These are phyloP conservation scores for Fraxinus ornus DNA, from an alignment of 305 asterid species.

Conservation along the genomic window DNA sequence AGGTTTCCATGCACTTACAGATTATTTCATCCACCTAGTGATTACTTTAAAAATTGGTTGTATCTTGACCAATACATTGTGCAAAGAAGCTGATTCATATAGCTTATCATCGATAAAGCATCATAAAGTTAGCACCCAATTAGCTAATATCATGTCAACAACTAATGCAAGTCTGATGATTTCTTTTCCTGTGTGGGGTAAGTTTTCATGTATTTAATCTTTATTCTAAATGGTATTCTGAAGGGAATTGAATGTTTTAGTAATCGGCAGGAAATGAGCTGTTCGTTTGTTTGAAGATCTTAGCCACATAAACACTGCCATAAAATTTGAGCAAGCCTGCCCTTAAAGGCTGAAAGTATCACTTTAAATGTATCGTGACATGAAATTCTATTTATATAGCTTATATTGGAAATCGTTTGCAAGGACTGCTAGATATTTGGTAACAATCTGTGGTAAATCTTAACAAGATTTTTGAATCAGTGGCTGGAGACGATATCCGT, in stretches of 20 bases:
- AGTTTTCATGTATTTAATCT: slow-evolving; percentile 15
- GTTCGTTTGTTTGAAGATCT: background rate
- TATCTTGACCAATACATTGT: background rate
- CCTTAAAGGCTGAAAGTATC: slow-evolving; percentile 1
- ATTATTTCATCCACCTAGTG: background rate
- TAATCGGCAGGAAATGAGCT: background rate
- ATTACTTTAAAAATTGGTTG: background rate
- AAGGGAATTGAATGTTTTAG: background rate
- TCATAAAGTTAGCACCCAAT: background rate
- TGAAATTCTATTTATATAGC: background rate
- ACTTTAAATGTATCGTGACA: background rate
- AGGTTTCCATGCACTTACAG: background rate
- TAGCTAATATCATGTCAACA: background rate
- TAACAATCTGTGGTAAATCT: background rate
- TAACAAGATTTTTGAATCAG: background rate
- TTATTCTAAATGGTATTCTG: slow-evolving; percentile 3
- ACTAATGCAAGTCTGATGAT: background rate
- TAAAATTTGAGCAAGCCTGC: background rate
- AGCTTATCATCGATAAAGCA: background rate
- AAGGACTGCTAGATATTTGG: background rate
- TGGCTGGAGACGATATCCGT: background rate
- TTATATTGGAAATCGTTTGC: background rate
- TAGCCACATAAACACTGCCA: background rate
- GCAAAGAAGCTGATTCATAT: background rate
- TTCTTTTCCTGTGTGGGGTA: background rate